Evolutionary conservation across 2,329 filamentous ascomycete species (phyloP).

Genomic region (Rasamsonia emersonii): DNA sequence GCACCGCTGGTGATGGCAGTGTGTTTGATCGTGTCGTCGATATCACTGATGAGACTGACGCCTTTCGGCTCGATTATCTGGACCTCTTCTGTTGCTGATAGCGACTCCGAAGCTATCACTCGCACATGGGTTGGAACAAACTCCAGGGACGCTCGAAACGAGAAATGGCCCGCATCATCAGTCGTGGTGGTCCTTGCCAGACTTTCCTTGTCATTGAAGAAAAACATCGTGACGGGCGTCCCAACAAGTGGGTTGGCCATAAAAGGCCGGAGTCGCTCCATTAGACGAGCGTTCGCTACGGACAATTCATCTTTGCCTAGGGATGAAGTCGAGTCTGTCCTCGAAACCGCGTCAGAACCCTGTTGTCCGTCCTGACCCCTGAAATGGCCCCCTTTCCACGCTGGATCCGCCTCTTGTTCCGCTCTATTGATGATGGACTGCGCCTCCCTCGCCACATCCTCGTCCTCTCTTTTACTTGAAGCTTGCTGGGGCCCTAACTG

Average conservation of each 20-base stretch:
- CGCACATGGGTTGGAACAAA: constrained; percentile 87
- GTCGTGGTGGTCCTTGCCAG: constrained; percentile 78
- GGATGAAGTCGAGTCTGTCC: constrained; percentile 43
- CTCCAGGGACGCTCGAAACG: constrained; percentile 66
- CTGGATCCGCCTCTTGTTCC: constrained; percentile 61
- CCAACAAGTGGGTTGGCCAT: constrained; percentile 73
- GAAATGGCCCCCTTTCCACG: constrained; percentile 60
- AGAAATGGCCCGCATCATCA: constrained; percentile 83
- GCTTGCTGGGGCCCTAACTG: constrained; percentile 33
- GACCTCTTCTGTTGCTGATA: constrained; percentile 74
- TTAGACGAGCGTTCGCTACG: constrained; percentile 75
- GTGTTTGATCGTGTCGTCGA: constrained; percentile 95
- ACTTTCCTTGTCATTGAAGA: constrained; percentile 78
- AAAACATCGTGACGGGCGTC: constrained; percentile 81
- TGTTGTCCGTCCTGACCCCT: no score
- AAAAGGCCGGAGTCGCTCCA: constrained; percentile 82
- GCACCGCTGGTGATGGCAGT: constrained; percentile 83
- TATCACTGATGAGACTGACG: constrained; percentile 90
- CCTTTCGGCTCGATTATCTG: constrained; percentile 68
- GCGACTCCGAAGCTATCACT: constrained; percentile 73
- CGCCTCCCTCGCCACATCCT: constrained; percentile 65
- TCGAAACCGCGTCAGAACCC: constrained; percentile 22
- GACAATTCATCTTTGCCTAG: constrained; percentile 69
- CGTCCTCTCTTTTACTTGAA: constrained; percentile 49
- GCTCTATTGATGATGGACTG: constrained; percentile 67